These are phyloP conservation scores for Salvia rosmarinus DNA, from an alignment of 257 asterid species.

Conservation along the genomic window DNA sequence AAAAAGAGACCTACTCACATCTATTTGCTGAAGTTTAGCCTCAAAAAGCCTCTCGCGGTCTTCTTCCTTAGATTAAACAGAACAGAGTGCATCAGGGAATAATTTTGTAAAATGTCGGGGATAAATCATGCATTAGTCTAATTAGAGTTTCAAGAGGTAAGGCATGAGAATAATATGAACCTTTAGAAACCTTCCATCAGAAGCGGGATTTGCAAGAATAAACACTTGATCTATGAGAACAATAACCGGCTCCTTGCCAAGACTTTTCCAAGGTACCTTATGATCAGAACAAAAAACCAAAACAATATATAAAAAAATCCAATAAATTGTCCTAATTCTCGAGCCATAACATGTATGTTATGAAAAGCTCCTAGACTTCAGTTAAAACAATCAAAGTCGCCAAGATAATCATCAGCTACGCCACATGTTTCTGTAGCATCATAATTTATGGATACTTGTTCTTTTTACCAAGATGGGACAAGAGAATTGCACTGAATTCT, in stretches of 20 bases:
- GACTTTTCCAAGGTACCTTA: slow-evolving; percentile 99
- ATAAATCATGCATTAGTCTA: slow-evolving; percentile 10
- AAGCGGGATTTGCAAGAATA: slow-evolving; percentile 84
- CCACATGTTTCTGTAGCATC: slow-evolving; percentile 12
- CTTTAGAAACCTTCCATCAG: slow-evolving; percentile 78
- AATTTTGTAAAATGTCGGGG: slow-evolving; percentile 1
- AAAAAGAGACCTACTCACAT: slow-evolving; percentile 55
- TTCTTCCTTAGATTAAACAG: slow-evolving; percentile 65
- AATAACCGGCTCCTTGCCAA: slow-evolving; percentile 98
- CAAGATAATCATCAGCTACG: not conserved
- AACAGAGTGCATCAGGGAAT: slow-evolving; percentile 26
- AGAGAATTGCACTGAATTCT: slow-evolving; percentile 16
- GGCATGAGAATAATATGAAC: slow-evolving; percentile 46
- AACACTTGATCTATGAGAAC: slow-evolving; percentile 94
- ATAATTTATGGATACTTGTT: not conserved
- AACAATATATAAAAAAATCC: not conserved
- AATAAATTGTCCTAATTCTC: not conserved
- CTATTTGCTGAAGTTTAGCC: slow-evolving; percentile 96
- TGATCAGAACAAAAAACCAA: slow-evolving; percentile 27
- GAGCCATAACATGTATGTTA: slow-evolving; percentile 10
- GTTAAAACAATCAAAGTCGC: slow-evolving; percentile 22
- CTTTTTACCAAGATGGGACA: slow-evolving; percentile 1
- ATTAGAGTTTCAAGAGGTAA: slow-evolving; percentile 18
- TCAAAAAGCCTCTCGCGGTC: slow-evolving; percentile 86
- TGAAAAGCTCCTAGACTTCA: slow-evolving; percentile 9